Conservation (phyloP, 139 green algal species). For the Dunaliella primolecta region DNA sequence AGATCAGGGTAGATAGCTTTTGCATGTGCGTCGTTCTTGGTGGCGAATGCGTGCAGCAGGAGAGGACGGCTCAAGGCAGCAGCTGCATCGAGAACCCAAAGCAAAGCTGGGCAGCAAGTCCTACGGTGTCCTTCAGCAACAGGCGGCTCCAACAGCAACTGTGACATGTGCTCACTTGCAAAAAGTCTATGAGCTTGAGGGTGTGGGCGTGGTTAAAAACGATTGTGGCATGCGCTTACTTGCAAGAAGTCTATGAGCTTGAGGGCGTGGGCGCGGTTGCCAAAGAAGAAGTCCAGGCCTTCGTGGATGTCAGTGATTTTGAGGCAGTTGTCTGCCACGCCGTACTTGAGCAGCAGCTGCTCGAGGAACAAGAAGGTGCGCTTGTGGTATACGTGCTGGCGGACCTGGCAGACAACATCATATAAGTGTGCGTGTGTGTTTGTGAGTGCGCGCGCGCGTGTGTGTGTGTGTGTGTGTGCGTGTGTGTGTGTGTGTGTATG, state of each 20-base stretch:
- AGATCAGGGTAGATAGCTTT: too few species aligned
- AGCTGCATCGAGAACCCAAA: too few species aligned
- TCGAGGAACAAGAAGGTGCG: constrained; percentile 98
- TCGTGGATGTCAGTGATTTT: constrained; percentile 85
- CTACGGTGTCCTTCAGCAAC: too few species aligned
- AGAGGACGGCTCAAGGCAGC: too few species aligned
- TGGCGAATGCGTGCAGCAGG: too few species aligned
- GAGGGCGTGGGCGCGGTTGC: constrained; percentile 73
- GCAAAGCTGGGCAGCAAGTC: too few species aligned
- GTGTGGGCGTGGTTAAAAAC: constrained; percentile 80
- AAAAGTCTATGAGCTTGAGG: constrained; percentile 94
- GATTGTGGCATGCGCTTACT: too few species aligned
- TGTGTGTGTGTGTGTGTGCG: too few species aligned
- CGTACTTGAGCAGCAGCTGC: constrained; percentile 96
- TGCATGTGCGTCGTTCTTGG: too few species aligned
- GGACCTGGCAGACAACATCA: constrained; percentile 60
- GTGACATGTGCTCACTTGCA: constrained; percentile 69
- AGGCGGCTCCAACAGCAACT: too few species aligned
- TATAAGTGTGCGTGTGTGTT: too few species aligned
- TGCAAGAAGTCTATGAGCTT: constrained; percentile 97
- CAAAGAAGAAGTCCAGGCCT: constrained; percentile 97
- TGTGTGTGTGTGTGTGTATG: neutral
- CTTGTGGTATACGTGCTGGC: constrained; percentile 97
- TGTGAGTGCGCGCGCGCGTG: too few species aligned
- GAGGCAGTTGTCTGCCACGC: constrained; percentile 55